Base-by-base conservation (phyloP, 495 filamentous ascomycete genomes). In the Talaromyces thailandensis region DNA sequence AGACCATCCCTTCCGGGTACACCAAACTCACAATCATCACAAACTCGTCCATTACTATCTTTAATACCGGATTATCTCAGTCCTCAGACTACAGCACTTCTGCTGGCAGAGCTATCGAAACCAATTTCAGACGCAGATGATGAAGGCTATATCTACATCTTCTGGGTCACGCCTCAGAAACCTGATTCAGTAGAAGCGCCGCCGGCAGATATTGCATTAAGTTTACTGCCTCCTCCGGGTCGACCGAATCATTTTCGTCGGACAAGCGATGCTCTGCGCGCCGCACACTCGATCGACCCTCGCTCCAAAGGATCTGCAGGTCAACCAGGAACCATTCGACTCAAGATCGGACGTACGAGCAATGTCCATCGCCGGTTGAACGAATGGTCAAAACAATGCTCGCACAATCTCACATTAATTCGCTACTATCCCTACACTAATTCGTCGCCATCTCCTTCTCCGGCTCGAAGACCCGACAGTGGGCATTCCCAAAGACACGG, bases 61-160 rank as follows among this genome's bases (percentile, higher is more conserved):
- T 78, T 91, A 66, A 89, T 95, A 62, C 90, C 91, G 1, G 62
- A 75, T 7, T 71, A 73, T 16, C 77, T 88, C 16, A 80, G 82
- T 0, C 88, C 88, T 2, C 76, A 84, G 71, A 89, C 82, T 18
- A 86, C 85, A 18, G 86, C 86, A 6, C 68, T 74, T 23, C 79
- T 93, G 28, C 80, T 90, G 45, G 76, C 82, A 31, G 93, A 96
- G 70, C 78, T 98, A 4, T 84, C 86, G 14, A 96, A 96, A 68
- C 91, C 93, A 11, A 81, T 95, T 63, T 90, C 90, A 3, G 74
- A 73, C 5, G 74, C 79, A 45, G 94, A 98, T 67, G 90, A 95
- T 53, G 81, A 90, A 51, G 94, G 94, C 40, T 98, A 92, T 70
- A 98, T 98, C 66, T 98, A 98, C 79, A 94, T 98, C 67, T 98